A percentile compares a stretch with the other conserved stretches of the same genome.
These are phyloP conservation scores for Pharus latifolius DNA, from an alignment of 176 grass and related monocot species.

Conservation along the genomic window DNA sequence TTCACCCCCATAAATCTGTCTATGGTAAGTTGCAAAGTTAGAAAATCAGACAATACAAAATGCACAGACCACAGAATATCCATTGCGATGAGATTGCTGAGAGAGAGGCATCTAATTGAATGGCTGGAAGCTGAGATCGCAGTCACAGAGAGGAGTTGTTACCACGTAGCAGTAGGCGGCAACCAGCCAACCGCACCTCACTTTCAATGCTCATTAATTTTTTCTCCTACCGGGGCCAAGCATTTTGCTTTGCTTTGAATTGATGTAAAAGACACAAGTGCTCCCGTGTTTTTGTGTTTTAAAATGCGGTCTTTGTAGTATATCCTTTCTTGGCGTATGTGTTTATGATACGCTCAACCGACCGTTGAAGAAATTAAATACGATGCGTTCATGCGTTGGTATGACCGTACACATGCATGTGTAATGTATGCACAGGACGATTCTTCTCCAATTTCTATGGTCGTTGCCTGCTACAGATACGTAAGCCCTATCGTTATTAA, in stretches of 20 bases:
- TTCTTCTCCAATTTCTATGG: background rate
- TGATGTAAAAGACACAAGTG: no score
- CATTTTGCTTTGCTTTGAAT: background rate
- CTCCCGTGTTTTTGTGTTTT: no score
- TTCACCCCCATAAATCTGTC: no score
- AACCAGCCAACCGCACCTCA: background rate
- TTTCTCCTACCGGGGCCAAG: background rate
- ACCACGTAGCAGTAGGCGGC: slow-evolving; percentile 1
- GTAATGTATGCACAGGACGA: background rate
- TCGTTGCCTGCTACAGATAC: background rate
- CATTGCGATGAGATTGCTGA: background rate
- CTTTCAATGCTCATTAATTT: slow-evolving; percentile 19
- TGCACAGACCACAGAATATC: no score
- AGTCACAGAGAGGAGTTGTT: background rate
- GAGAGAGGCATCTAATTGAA: slow-evolving; percentile 15
- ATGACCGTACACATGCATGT: background rate
- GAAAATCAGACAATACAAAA: no score
- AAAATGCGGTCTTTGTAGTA: no score
- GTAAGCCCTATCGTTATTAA: no score
- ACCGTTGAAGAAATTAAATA: background rate
- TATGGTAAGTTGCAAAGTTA: no score
- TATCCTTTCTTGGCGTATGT: no score
- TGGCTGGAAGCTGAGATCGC: background rate
- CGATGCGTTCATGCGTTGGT: background rate
- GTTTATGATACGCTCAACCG: background rate